Conservation (phyloP, 768 basidiomycete species). For the Ramaria rubella region DNA sequence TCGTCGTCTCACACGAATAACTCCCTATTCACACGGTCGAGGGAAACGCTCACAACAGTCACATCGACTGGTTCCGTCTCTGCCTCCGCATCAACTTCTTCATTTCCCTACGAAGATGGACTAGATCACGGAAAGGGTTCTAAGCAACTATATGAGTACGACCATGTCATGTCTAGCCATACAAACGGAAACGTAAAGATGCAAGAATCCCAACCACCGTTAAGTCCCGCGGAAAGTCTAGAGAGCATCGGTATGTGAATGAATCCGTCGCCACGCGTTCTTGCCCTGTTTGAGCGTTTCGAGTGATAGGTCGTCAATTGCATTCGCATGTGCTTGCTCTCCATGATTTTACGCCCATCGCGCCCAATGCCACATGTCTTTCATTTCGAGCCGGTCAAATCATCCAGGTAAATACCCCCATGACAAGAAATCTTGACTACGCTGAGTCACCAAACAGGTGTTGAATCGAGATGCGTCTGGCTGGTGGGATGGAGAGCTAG, state of each 20-base stretch:
- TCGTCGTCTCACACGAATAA: background rate
- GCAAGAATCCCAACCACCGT: background rate
- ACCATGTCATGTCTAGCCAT: background rate
- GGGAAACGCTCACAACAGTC: background rate
- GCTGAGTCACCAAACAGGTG: slow-evolving; percentile 40
- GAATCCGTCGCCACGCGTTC: background rate
- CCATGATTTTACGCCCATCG: slow-evolving; percentile 80
- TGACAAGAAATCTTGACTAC: background rate
- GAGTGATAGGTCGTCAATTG: slow-evolving; percentile 36
- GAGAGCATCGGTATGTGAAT: slow-evolving; percentile 3
- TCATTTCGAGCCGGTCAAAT: slow-evolving; percentile 86
- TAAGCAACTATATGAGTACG: background rate
- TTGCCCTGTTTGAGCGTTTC: background rate
- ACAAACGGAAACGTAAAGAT: background rate
- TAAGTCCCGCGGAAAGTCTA: slow-evolving; percentile 7
- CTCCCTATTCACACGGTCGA: background rate
- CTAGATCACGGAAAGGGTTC: background rate
- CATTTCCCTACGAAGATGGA: background rate
- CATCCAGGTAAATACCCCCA: background rate
- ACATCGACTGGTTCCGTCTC: background rate
- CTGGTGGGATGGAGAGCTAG: slow-evolving; percentile 98
- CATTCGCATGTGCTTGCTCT: slow-evolving; percentile 65
- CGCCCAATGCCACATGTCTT: slow-evolving; percentile 72
- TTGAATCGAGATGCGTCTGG: slow-evolving; percentile 80
- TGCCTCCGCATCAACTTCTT: background rate